Base-by-base conservation (phyloP, 1,284 basidiomycete genomes). In the Boletus holoroseus region DNA sequence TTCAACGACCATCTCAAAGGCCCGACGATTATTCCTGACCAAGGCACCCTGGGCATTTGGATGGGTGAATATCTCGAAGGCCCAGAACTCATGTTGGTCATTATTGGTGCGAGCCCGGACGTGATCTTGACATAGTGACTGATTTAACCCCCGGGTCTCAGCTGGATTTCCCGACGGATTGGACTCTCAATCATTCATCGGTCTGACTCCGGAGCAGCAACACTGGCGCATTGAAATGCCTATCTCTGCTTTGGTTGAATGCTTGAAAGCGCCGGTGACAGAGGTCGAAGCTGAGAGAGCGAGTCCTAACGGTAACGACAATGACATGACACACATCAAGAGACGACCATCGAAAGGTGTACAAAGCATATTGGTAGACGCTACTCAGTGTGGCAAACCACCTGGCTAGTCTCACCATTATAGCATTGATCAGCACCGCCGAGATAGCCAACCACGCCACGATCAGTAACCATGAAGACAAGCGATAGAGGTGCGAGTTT, bases 321-420 rank as follows among this genome's bases (percentile, higher is more conserved):
- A 13, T 4, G n/a, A 13, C 8, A 26, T 20, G 24, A 15, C 31
- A 18, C 3, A 50, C 48, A 6, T 50, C 37, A 27, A 48, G 30
- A 8, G 49, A 49, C 3, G 45, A 50, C 45, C 49, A 50, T 12
- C 12, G n/a, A 39, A 38, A 50, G 2, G 30, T 28, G 22, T 50
- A 49, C 27, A 49, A 24, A 2, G 27, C 49, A 24, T 50, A 49
- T 49, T 50, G 46, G 47, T 50, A 50, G 18, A 49, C 27, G 6
- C 38, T 50, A 18, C 7, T 50, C 20, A n/a, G n/a, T 20, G 9
- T n/a, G 7, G 16, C 3, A 24, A 18, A 22, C 15, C 3, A 24
- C 12, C 3, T 16, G 11, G 31, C 5, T 22, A 9, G 7, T 18
- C 31, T 16, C 8, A 50, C 49, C 37, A 41, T 41, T 26, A 51